A percentile compares a stretch with the other conserved stretches of the same genome.
Conservation (phyloP, 306 rosid species). For the Cucumis cinereus region DNA sequence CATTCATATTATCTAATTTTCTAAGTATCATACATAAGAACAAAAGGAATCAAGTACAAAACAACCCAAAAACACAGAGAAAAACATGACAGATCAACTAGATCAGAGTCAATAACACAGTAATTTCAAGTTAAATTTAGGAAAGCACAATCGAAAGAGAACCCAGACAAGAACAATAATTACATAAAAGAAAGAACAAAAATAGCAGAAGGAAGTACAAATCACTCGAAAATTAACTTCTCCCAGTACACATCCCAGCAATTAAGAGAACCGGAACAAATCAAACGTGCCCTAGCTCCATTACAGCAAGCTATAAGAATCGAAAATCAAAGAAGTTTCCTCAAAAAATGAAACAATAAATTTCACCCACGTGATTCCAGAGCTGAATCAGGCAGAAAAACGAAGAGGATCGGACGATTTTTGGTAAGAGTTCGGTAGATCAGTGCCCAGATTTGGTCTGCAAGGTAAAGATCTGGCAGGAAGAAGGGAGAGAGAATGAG, state of each 20-base stretch:
- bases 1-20: not conserved
- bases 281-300: not conserved
- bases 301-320: not conserved
- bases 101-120: not conserved
- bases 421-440: slow-evolving; percentile 16
- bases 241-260: not conserved
- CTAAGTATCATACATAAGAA: not conserved
- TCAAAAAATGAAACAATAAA: not conserved
- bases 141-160: not conserved
- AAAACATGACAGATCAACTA: not conserved
- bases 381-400: not conserved
- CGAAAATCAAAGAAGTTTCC: not conserved
- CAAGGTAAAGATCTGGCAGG: slow-evolving; percentile 24
- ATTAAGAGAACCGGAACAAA: not conserved
- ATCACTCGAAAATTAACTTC: not conserved
- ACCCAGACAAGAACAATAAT: not conserved
- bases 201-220: not conserved
- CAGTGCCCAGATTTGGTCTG: slow-evolving; percentile 21
- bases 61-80: not conserved
- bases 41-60: not conserved
- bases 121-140: not conserved
- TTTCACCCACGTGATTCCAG: not conserved
- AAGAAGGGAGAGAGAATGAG: not conserved
- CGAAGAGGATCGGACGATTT: slow-evolving; percentile 6
- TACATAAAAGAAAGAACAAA: not conserved